Evolutionary conservation across 768 basidiomycete genomes (phyloP), one percentile per base, ranked within the genome.

Genomic region (Lactifluus hygrophoroides): DNA sequence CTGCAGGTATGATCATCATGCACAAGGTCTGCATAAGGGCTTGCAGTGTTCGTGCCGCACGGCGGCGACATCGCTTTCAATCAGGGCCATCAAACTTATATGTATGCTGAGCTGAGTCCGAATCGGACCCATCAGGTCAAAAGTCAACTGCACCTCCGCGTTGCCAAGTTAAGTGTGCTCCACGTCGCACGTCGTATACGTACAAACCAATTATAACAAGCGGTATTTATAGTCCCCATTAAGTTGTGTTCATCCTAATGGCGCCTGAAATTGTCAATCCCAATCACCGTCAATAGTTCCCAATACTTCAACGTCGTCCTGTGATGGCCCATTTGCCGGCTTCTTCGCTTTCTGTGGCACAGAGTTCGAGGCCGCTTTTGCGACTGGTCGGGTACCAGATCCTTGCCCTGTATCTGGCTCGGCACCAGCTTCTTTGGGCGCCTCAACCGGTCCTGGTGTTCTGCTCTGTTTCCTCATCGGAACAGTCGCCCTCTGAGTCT

Each of bases 261-360:
- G 16, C 34, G 17, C n/a, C n/a, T n/a, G n/a, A n/a, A n/a, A n/a
- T n/a, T n/a, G 34, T 52, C 61, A 59, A 32, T 64, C 57, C 58
- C 57, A 59, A 43, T 64, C 52, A n/a, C 66, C 69, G 21, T 72
- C 69, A 19, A 71, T 63, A 38, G 61, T 61, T 4, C 69, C 70
- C 7, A 72, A 32, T 17, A 72, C 63, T 56, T 72, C 71, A 28
- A 67, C 69, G 8, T 58, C 69, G 14, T 63, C 57, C 25, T 64
- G 67, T 23, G 59, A 56, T n/a, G 23, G 32, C n/a, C 43, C 51
- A 34, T 55, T 63, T 28, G 54, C 28, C 8, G 54, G 38, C 38
- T 58, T 63, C 42, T 57, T 64, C 30, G 34, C 28, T 34, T 56
- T 60, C 35, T 60, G 58, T 32, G 50, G 35, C 14, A 48, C 17